These are phyloP conservation scores for Trichoderma harzianum DNA, from an alignment of 2,329 filamentous ascomycete genomes.

Conservation along the genomic window DNA sequence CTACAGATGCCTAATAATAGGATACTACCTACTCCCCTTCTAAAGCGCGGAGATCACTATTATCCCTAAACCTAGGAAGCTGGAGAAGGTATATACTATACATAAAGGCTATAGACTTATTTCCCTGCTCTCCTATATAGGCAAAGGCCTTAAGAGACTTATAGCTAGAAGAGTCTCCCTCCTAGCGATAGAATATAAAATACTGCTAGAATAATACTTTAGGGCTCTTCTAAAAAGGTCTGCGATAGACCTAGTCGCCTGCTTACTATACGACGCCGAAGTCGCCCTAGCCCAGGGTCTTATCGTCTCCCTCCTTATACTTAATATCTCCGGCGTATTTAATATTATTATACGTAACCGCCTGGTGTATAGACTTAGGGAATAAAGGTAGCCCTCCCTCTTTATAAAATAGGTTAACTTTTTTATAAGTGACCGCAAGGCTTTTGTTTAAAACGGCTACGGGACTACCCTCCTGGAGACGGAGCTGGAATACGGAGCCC, in stretches of 20 bases:
- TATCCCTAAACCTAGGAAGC: not conserved
- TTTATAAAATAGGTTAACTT: not conserved
- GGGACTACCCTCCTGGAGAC: not conserved
- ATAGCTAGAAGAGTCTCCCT: not conserved
- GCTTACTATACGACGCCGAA: not conserved
- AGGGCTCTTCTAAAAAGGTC: not conserved
- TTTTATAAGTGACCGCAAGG: not conserved
- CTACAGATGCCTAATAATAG: not conserved
- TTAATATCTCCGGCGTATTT: not conserved
- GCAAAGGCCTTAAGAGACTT: not conserved
- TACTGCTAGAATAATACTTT: not conserved
- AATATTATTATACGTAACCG: not conserved
- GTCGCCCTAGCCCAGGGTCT: not conserved
- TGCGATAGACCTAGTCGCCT: not conserved
- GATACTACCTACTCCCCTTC: not conserved
- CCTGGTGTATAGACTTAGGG: not conserved
- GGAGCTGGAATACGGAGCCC: not conserved
- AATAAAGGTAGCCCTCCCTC: not conserved
- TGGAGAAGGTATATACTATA: not conserved
- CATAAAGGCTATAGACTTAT: not conserved
- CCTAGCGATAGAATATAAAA: not conserved
- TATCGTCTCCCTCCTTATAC: not conserved
- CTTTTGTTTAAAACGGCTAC: not conserved
- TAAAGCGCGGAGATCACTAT: not conserved
- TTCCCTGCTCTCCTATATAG: not conserved